Percentiles rank a stretch among this genome's conserved stretches.
Evolutionary conservation across 2,329 filamentous ascomycete species (phyloP).

Genomic region (Talaromyces rugulosus): DNA sequence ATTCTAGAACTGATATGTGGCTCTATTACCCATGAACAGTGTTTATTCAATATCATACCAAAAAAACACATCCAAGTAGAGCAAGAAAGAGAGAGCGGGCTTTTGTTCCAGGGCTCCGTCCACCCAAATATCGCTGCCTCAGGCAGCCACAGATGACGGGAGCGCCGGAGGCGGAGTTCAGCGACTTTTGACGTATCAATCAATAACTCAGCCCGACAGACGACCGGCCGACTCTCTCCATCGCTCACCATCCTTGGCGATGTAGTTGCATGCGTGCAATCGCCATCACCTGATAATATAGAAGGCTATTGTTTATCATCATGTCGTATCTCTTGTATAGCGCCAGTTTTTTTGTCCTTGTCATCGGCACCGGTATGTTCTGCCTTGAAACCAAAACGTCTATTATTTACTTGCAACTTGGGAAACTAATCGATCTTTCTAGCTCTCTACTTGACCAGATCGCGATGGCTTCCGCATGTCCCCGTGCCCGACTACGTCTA

Average conservation of each 20-base stretch:
- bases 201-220: neutral
- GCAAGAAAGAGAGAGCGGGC: too few relatives aligned
- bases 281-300: neutral
- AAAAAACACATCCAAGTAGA: too few relatives aligned
- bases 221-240: neutral
- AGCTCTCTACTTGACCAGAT: conserved; percentile 77
- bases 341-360: conserved; percentile 65
- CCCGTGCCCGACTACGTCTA: conserved; percentile 68
- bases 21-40: too few relatives aligned
- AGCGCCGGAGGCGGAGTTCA: neutral
- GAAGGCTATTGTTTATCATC: conserved; percentile 15
- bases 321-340: conserved; percentile 83
- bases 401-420: neutral
- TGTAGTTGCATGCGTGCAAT: neutral
- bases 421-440: neutral
- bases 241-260: neutral
- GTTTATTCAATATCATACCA: too few relatives aligned
- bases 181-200: neutral
- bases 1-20: too few relatives aligned
- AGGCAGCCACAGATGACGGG: neutral
- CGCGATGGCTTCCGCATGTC: conserved; percentile 68
- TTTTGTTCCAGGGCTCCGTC: too few relatives aligned
- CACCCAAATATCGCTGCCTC: neutral
- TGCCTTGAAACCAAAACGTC: neutral
- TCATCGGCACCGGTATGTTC: conserved; percentile 63